These are phyloP conservation scores for Silene noctiflora DNA, from an alignment of 179 eudicot species.

Conservation along the genomic window DNA sequence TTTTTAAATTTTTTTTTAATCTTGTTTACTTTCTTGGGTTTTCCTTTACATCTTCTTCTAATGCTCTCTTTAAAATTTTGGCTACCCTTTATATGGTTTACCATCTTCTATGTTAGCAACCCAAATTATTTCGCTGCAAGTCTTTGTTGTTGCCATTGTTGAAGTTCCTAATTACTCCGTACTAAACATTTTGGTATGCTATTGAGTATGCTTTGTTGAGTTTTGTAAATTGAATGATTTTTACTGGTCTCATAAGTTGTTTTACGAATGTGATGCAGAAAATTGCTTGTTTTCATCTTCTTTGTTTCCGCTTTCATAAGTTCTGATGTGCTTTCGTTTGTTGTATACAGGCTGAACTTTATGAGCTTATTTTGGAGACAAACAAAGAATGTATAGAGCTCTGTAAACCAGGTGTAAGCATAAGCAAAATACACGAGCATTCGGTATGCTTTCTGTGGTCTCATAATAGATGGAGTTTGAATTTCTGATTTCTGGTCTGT, in stretches of 20 bases:
- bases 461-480: background rate
- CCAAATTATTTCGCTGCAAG: too few relatives aligned
- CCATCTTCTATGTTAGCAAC: too few relatives aligned
- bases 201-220: too few relatives aligned
- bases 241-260: background rate
- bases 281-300: background rate
- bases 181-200: too few relatives aligned
- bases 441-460: slow-evolving; percentile 52
- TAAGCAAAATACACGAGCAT: slow-evolving; percentile 66
- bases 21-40: too few relatives aligned
- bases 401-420: slow-evolving; percentile 87
- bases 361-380: slow-evolving; percentile 80
- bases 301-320: background rate
- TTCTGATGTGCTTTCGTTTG: background rate
- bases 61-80: too few relatives aligned
- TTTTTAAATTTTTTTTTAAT: too few relatives aligned
- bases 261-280: background rate
- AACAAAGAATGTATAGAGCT: slow-evolving; percentile 84
- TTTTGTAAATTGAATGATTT: background rate
- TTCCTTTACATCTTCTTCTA: too few relatives aligned
- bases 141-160: too few relatives aligned
- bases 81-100: too few relatives aligned
- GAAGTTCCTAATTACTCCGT: too few relatives aligned
- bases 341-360: slow-evolving; percentile 71
- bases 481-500: background rate